These are phyloP conservation scores for Aaosphaeria arxii DNA, from an alignment of 2,329 filamentous ascomycete species.

Conservation along the genomic window DNA sequence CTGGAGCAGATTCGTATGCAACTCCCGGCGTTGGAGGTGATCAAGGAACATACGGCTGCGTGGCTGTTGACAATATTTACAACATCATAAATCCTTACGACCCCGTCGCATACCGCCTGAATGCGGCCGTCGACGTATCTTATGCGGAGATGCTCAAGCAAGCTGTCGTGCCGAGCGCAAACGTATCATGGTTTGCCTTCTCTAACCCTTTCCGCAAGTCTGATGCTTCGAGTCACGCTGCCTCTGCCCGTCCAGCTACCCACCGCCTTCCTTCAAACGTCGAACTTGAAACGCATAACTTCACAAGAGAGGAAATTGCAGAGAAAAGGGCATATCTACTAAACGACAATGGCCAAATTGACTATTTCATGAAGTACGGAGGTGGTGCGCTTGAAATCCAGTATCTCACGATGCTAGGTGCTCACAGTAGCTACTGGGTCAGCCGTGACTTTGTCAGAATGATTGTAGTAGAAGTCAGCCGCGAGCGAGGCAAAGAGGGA, in stretches of 20 bases:
- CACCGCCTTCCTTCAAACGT: conserved; percentile 52
- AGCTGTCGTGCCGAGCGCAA: conserved; percentile 74
- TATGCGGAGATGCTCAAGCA: conserved; percentile 76
- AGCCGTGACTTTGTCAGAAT: conserved; percentile 85
- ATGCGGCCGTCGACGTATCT: conserved; percentile 78
- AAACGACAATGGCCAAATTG: conserved; percentile 95
- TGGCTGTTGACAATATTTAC: conserved; percentile 94
- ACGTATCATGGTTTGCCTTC: conserved; percentile 46
- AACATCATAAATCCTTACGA: conserved; percentile 79
- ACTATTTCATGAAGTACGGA: conserved; percentile 81
- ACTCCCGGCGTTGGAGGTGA: conserved; percentile 67
- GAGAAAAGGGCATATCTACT: conserved; percentile 84
- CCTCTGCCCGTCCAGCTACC: conserved; percentile 27
- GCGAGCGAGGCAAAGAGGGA: conserved; percentile 64
- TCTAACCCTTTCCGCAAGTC: conserved; percentile 39
- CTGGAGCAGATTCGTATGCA: conserved; percentile 62
- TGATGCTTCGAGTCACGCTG: conserved; percentile 17
- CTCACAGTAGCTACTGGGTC: conserved; percentile 92
- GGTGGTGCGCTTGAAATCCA: conserved; percentile 89
- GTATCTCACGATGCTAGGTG: conserved; percentile 94
- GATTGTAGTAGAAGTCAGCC: conserved; percentile 82
- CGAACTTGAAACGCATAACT: conserved; percentile 96
- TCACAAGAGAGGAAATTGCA: conserved; percentile 85
- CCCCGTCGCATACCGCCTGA: conserved; percentile 87
- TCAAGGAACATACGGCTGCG: conserved; percentile 77